These are phyloP conservation scores for Helotiales sp. DNA, from an alignment of 2,329 filamentous ascomycete genomes.

Conservation along the genomic window DNA sequence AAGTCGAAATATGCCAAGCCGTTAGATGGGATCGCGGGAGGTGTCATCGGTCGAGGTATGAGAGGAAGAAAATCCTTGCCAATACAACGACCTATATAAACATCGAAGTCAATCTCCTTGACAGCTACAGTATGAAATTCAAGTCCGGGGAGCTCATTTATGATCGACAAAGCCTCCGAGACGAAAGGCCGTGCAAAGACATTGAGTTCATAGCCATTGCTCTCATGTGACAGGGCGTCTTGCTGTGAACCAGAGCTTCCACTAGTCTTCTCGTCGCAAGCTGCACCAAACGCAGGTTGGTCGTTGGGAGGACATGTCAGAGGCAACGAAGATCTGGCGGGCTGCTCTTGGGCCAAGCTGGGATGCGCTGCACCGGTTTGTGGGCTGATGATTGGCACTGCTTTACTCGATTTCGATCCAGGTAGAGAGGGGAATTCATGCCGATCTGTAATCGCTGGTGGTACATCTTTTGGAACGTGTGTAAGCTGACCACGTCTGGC, in stretches of 20 bases:
- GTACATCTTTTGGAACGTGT: not conserved
- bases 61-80: conserved; percentile 18
- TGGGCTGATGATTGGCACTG: not conserved
- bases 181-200: conserved; percentile 30
- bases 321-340: not conserved
- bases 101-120: conserved; percentile 16
- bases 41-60: conserved; percentile 9
- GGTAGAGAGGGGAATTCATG: conserved; percentile 2
- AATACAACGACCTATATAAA: conserved; percentile 15
- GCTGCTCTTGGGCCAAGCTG: not conserved
- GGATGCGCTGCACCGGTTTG: not conserved
- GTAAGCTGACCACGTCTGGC: not conserved
- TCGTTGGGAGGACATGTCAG: not conserved
- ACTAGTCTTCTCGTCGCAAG: not conserved
- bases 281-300: too few relatives aligned
- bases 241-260: not conserved
- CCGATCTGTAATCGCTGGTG: not conserved
- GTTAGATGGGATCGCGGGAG: not conserved
- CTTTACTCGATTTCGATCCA: not conserved
- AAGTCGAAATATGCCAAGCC: not conserved
- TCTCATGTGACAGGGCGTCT: not conserved
- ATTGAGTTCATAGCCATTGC: conserved; percentile 14
- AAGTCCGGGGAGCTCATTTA: conserved; percentile 22
- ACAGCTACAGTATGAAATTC: conserved; percentile 19
- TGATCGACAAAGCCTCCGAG: conserved; percentile 23